A percentile compares a stretch with the other conserved stretches of the same genome.
Conservation (phyloP, 2,329 filamentous ascomycete species). For the Raffaelea ambrosiae region DNA sequence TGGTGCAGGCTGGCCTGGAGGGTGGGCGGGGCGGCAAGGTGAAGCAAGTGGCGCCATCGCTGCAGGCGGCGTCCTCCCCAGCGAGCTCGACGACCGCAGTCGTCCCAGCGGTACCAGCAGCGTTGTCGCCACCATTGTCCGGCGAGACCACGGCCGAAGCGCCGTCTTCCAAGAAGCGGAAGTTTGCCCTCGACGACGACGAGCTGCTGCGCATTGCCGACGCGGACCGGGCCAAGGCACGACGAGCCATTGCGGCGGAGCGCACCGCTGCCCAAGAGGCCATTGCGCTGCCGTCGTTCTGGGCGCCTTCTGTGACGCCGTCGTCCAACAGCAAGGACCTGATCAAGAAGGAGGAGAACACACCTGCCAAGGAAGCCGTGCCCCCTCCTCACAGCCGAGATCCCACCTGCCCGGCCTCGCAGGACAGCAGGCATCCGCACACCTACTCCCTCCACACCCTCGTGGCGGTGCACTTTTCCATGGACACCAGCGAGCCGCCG, state of each 20-base stretch:
- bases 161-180: conserved; percentile 52
- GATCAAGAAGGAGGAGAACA: conserved; percentile 21
- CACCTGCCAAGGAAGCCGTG: conserved; percentile 41
- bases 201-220: conserved; percentile 63
- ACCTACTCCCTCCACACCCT: conserved; percentile 70
- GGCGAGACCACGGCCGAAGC: neutral
- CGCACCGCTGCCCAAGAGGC: conserved; percentile 58
- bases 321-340: conserved; percentile 47
- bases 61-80: no score
- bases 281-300: conserved; percentile 70
- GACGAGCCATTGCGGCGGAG: conserved; percentile 63
- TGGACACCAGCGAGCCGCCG: conserved; percentile 9
- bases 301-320: conserved; percentile 80
- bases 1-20: conserved; percentile 64
- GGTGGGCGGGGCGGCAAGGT: conserved; percentile 15
- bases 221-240: conserved; percentile 62
- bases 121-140: no score
- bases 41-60: no score
- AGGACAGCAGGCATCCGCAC: conserved; percentile 41
- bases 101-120: no score
- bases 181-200: conserved; percentile 73
- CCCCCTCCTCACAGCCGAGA: neutral
- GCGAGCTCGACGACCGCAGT: no score
- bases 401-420: conserved; percentile 5
- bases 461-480: conserved; percentile 65